Base-by-base conservation (phyloP, 2,329 filamentous ascomycete species). In the Biscogniauxia mediterranea region DNA sequence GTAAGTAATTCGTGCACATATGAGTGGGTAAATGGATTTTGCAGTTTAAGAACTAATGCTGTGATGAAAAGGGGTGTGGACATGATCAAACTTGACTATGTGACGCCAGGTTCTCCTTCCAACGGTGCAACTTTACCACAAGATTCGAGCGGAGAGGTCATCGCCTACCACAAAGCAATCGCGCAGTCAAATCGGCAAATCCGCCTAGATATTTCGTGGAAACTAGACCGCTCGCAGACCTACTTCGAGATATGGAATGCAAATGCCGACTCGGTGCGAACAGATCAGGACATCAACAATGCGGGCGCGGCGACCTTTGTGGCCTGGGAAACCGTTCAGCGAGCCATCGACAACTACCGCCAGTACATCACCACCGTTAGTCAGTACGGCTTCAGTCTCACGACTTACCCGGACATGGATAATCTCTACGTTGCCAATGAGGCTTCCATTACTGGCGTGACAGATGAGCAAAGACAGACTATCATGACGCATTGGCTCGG, bases 401-500 rank as follows among this genome's bases (percentile, higher is more conserved):
- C 63, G 5, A 64, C 69, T 32, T 66, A 68, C 46, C 69, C 70
- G 0, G 71, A 73, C 58, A 70, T 73, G 68, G 70, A 71, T 51
- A 72, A 68, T 25, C 59, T 71, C 11, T 70, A 68, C 26, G 61
- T 70, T 26, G 71, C 62, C 20, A 73, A 73, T 52, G 26, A 63
- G n/a, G 63, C 59, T 25, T 54, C 56, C 7, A 50, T 71, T 1
- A 64, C 69, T 2, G 70, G 71, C 2, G 65, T 73, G 2, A 67
- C 63, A 1, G 70, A 71, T 58, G 54, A 28, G 3, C 61, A 71
- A 51, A 66, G 70, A 3, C 66, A 64, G 25, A 69, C 68, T 17
- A 68, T 71, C 23, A 66, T 69, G 62, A 72, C 60, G 26, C 71
- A 73, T 59, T 73, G 71, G 71, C 57, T 73, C 38, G 70, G 70